A percentile compares a stretch with the other conserved stretches of the same genome.
Evolutionary conservation across 2,329 filamentous ascomycete genomes (phyloP).

Genomic region (Pseudogymnoascus pannorum): DNA sequence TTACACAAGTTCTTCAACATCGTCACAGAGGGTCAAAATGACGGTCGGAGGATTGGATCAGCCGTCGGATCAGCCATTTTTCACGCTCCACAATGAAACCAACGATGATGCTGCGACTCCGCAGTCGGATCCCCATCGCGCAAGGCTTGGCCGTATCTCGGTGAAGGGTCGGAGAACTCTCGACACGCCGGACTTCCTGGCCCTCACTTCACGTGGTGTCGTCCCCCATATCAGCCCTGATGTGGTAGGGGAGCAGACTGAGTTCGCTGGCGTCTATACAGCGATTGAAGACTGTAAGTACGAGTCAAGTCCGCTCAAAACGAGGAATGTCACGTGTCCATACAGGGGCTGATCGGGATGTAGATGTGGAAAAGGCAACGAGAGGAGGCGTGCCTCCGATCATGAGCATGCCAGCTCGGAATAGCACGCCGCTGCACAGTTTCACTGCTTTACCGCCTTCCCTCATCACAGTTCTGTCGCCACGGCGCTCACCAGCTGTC

Average conservation of each 20-base stretch:
- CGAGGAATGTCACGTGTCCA: neutral
- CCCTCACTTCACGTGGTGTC: slow-evolving; percentile 71
- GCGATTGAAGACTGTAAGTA: slow-evolving; percentile 86
- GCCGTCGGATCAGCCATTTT: neutral
- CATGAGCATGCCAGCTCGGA: slow-evolving; percentile 30
- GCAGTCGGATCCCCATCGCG: neutral
- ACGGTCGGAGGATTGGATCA: neutral
- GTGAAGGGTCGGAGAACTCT: slow-evolving; percentile 57
- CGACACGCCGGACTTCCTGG: slow-evolving; percentile 76
- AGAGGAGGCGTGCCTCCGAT: slow-evolving; percentile 46
- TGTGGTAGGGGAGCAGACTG: slow-evolving; percentile 58
- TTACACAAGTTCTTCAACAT: neutral
- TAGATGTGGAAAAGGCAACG: slow-evolving; percentile 56
- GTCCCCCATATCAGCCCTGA: slow-evolving; percentile 88
- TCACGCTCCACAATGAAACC: neutral
- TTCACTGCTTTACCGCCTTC: slow-evolving; percentile 68
- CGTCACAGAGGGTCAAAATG: neutral
- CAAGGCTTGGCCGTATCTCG: slow-evolving; percentile 37
- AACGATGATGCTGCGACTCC: neutral
- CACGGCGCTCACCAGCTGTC: slow-evolving; percentile 72
- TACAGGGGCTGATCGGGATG: neutral
- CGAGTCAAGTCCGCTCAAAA: neutral
- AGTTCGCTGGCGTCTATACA: slow-evolving; percentile 65
- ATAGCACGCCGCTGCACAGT: slow-evolving; percentile 56
- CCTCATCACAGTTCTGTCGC: slow-evolving; percentile 62